Conservation (phyloP, 2,329 filamentous ascomycete species). For the Microdochium trichocladiopsis region DNA sequence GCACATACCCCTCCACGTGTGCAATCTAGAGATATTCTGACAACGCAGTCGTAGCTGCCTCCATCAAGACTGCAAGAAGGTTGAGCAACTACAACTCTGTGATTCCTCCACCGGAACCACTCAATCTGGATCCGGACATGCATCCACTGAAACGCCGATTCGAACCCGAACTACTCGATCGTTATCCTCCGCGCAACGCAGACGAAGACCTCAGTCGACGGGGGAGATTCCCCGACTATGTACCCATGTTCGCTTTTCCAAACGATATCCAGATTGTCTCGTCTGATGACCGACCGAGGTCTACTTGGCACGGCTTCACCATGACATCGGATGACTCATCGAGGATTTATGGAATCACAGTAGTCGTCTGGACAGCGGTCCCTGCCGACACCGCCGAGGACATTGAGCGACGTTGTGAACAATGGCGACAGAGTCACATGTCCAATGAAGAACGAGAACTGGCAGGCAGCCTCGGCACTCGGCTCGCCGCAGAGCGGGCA, state of each 20-base stretch:
- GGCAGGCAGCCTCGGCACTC: constrained; percentile 82
- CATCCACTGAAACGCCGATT: constrained; percentile 91
- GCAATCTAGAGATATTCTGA: constrained; percentile 12
- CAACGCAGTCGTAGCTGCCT: constrained; percentile 30
- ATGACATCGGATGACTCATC: constrained; percentile 94
- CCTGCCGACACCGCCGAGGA: constrained; percentile 76
- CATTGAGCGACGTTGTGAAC: constrained; percentile 74
- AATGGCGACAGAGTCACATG: constrained; percentile 81
- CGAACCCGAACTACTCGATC: constrained; percentile 90
- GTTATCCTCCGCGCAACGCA: constrained; percentile 81
- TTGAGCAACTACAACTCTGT: constrained; percentile 98
- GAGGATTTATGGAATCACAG: constrained; percentile 84
- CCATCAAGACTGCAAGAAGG: constrained; percentile 72
- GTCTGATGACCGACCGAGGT: constrained; percentile 83
- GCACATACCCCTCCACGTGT: constrained; percentile 5
- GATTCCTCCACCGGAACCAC: constrained; percentile 85
- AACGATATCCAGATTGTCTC: constrained; percentile 97
- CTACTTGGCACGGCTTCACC: constrained; percentile 98
- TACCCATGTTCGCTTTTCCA: constrained; percentile 98
- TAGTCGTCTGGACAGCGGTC: constrained; percentile 89
- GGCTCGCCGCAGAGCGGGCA: constrained; percentile 79
- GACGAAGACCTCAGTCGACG: constrained; percentile 73
- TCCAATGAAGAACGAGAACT: constrained; percentile 85
- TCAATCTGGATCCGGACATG: constrained; percentile 86
- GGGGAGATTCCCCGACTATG: constrained; percentile 89